These are phyloP conservation scores for Chamaenerion angustifolium DNA, from an alignment of 345 rosid genomes.

Conservation along the genomic window DNA sequence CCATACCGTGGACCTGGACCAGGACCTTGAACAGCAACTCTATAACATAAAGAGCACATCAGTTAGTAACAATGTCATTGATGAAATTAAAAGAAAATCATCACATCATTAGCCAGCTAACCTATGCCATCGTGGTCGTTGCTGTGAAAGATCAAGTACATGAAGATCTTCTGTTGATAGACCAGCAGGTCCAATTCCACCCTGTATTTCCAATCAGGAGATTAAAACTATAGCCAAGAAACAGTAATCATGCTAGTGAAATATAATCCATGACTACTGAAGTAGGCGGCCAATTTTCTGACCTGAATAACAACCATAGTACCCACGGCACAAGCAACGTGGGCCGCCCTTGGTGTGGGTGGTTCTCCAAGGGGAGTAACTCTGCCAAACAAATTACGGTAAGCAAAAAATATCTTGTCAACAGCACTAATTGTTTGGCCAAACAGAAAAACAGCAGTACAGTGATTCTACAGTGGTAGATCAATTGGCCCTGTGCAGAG, in stretches of 20 bases:
- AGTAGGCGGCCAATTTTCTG: too few species aligned
- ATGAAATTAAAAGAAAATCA: slow-evolving; percentile 3
- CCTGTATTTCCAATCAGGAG: slow-evolving; percentile 26
- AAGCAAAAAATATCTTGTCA: neutral
- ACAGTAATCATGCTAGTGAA: too few species aligned
- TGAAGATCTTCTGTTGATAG: slow-evolving; percentile 99
- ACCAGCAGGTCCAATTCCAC: slow-evolving; percentile 99
- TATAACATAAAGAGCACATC: slow-evolving; percentile 18
- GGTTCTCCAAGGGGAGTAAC: slow-evolving; percentile 88
- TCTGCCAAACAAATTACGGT: slow-evolving; percentile 25
- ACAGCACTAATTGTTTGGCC: neutral
- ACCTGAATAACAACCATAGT: slow-evolving; percentile 99
- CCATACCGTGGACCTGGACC: slow-evolving; percentile 99
- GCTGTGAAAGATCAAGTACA: slow-evolving; percentile 95
- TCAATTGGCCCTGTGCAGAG: slow-evolving; percentile 1
- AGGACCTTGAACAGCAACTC: slow-evolving; percentile 99
- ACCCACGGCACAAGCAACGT: slow-evolving; percentile 97
- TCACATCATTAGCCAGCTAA: slow-evolving; percentile 13
- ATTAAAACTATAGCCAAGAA: neutral
- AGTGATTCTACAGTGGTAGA: neutral
- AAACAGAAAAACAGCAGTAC: neutral
- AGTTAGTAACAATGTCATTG: slow-evolving; percentile 9
- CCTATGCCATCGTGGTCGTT: slow-evolving; percentile 98
- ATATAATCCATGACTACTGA: too few species aligned
- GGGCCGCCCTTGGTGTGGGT: slow-evolving; percentile 99